Conservation (phyloP, 129 eudicot species). For the Saposhnikovia divaricata region DNA sequence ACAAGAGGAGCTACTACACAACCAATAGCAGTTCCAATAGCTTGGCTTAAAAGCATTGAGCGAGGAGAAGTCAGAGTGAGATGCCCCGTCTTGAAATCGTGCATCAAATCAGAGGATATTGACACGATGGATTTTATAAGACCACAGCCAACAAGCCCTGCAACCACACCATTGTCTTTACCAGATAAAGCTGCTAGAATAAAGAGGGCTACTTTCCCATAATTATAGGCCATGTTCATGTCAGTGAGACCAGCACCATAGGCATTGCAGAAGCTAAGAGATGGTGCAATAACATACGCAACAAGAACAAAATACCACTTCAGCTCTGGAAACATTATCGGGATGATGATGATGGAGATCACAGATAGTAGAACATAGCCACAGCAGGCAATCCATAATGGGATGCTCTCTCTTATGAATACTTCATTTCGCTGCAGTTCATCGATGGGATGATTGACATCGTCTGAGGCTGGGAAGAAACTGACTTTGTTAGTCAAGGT, state of each 20-base stretch:
- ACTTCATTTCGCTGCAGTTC: slow-evolving; percentile 25
- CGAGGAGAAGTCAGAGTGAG: slow-evolving; percentile 7
- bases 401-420: slow-evolving; percentile 24
- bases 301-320: slow-evolving; percentile 29
- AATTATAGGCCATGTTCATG: slow-evolving; percentile 31
- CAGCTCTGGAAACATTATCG: slow-evolving; percentile 22
- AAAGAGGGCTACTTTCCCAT: slow-evolving; percentile 28
- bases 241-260: slow-evolving; percentile 34
- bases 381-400: slow-evolving; percentile 18
- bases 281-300: slow-evolving; percentile 28
- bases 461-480: slow-evolving; percentile 10
- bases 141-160: slow-evolving; percentile 6
- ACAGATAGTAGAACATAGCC: slow-evolving; percentile 20
- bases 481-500: background rate
- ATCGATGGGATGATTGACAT: slow-evolving; percentile 9
- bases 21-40: slow-evolving; percentile 8
- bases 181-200: slow-evolving; percentile 24
- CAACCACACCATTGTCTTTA: slow-evolving; percentile 11
- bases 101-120: slow-evolving; percentile 7
- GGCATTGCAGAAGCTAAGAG: slow-evolving; percentile 31
- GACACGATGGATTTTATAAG: background rate
- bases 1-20: slow-evolving; percentile 9
- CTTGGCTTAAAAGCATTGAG: slow-evolving; percentile 7
- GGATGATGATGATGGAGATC: slow-evolving; percentile 22
- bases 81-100: slow-evolving; percentile 13